Conservation (phyloP, 2,329 filamentous ascomycete species). For the Exophiala oligosperma region DNA sequence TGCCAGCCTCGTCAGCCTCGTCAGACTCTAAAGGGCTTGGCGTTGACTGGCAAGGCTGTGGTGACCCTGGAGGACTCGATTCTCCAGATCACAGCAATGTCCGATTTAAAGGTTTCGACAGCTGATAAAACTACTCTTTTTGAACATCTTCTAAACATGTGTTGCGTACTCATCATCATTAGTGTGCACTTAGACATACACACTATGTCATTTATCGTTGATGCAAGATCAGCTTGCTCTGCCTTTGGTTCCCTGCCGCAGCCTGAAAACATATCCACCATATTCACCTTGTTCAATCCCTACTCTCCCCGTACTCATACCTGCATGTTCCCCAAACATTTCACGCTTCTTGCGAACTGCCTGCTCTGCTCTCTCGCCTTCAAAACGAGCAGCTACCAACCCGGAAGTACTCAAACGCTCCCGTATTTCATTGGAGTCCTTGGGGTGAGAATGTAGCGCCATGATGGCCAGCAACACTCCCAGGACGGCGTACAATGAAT, state of each 20-base stretch:
- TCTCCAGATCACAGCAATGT: too few relatives aligned
- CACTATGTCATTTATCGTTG: not conserved
- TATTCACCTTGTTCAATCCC: not conserved
- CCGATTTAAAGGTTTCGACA: too few relatives aligned
- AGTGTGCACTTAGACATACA: too few relatives aligned
- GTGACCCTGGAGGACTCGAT: not conserved
- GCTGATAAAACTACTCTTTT: too few relatives aligned
- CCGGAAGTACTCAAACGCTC: slow-evolving; percentile 1
- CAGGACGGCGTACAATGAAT: slow-evolving; percentile 14
- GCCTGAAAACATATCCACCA: not conserved
- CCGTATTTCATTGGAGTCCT: not conserved
- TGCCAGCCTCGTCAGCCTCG: not conserved
- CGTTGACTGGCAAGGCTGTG: not conserved
- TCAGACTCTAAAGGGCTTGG: not conserved
- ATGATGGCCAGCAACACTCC: slow-evolving; percentile 7
- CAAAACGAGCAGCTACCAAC: not conserved
- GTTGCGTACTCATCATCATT: too few relatives aligned
- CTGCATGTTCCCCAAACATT: not conserved
- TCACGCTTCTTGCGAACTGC: slow-evolving; percentile 33
- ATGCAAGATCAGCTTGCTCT: not conserved
- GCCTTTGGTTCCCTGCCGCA: not conserved
- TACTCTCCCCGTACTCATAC: not conserved
- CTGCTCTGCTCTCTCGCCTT: slow-evolving; percentile 44
- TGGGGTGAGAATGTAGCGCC: not conserved
- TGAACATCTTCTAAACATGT: too few relatives aligned